Base-by-base conservation (phyloP, 2,329 filamentous ascomycete species). In the Aspergillus tamarii region DNA sequence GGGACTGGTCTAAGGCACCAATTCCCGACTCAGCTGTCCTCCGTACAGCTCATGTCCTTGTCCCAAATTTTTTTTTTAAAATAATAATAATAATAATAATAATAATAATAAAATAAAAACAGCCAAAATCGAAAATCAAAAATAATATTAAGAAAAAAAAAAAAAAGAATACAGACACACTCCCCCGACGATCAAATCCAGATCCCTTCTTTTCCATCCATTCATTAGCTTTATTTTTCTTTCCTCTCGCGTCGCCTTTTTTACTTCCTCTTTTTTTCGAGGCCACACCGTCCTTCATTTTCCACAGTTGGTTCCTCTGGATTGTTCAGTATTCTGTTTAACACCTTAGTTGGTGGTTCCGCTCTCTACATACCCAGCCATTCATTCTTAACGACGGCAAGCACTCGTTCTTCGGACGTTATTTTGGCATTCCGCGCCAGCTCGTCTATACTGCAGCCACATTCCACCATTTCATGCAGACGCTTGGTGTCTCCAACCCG, bases 401-500 rank as follows among this genome's bases (percentile, higher is more conserved):
- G 28, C 60, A 46, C 54, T 62, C 45, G 45, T 62, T 55, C 55
- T 59, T 57, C 58, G 36, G 41, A 57, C 36, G 55, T 64, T 41
- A 26, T 57, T 57, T 36, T 59, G 43, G 41, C 58, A 61, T 61
- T 63, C 61, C 64, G 58, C 63, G 55, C 36, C 54, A 58, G 48
- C 61, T 61, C 46, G 14, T n/a, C 63, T 46, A 62, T 59, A 60
- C 60, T 61, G 61, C 66, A 67, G 67, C 67, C 64, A 69, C 67
- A 69, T 68, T 67, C 67, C 59, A 52, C 54, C 63, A 36, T 61
- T 59, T 52, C 62, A 62, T 59, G 64, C 63, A 63, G 56, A 61
- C 46, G 53, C 55, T 59, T 59, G 62, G 62, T 61, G 45, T 60
- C 57, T 62, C 59, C 62, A 62, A 60, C 52, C 55, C 59, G 59